Evolutionary conservation across 169 alveolate genomes (phyloP).

Genomic region (Plasmodium coatneyi): DNA sequence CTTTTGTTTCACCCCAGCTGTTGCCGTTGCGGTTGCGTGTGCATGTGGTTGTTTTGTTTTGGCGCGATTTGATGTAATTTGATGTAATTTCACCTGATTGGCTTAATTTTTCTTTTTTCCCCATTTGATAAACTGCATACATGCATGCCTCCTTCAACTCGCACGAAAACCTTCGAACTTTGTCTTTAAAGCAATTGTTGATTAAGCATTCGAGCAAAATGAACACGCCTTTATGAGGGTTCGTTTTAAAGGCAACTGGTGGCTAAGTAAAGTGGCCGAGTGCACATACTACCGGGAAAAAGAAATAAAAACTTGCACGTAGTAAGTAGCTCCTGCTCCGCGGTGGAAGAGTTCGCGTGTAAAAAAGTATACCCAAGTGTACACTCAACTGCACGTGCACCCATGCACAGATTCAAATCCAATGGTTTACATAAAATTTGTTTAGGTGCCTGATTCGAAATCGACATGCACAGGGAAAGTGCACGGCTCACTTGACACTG

Average conservation of each 20-base stretch:
- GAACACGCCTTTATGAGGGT: background rate
- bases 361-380: background rate
- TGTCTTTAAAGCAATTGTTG: background rate
- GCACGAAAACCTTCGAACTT: background rate
- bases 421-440: background rate
- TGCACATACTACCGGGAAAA: background rate
- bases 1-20: background rate
- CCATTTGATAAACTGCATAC: background rate
- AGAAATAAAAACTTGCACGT: background rate
- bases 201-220: background rate
- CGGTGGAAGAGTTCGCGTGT: background rate
- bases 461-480: background rate
- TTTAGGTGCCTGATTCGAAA: background rate
- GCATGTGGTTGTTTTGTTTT: background rate
- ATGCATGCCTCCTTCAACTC: background rate
- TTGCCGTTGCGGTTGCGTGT: background rate
- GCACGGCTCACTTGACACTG: background rate
- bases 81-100: background rate
- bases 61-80: background rate
- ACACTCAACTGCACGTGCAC: background rate
- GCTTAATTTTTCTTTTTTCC: background rate
- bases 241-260: background rate
- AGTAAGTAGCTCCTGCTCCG: background rate
- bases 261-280: background rate
- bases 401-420: background rate